These are phyloP conservation scores for Pseudocercospora macadamiae DNA, from an alignment of 2,329 filamentous ascomycete genomes.

Conservation along the genomic window DNA sequence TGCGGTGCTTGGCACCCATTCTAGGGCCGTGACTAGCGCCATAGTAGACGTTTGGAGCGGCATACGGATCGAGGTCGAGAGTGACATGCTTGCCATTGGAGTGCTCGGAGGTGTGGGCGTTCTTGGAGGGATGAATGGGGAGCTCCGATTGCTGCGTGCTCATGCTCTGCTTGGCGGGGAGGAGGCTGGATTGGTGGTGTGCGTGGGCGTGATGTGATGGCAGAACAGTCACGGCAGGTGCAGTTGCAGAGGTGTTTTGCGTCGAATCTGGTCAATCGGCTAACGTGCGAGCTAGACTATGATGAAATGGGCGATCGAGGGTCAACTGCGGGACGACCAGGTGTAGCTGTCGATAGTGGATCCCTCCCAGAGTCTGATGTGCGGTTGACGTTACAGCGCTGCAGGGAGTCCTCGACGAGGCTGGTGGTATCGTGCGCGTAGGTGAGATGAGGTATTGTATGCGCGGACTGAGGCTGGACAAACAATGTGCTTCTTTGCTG, in stretches of 20 bases:
- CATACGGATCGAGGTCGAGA: slow-evolving; percentile 57
- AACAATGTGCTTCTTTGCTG: neutral
- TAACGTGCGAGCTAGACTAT: neutral
- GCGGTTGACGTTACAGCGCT: neutral
- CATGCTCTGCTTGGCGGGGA: neutral
- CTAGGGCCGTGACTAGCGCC: slow-evolving; percentile 54
- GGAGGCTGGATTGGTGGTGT: neutral
- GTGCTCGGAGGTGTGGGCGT: no score
- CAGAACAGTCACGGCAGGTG: neutral
- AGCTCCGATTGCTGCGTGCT: neutral
- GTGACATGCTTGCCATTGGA: slow-evolving; percentile 17
- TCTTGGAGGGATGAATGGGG: neutral
- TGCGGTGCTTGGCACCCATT: slow-evolving; percentile 53
- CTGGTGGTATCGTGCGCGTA: neutral
- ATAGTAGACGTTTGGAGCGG: slow-evolving; percentile 63
- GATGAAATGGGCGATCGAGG: neutral
- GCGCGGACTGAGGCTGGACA: no score
- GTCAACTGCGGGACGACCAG: neutral
- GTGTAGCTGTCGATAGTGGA: neutral
- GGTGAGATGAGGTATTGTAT: no score
- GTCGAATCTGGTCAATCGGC: neutral
- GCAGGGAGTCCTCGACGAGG: neutral
- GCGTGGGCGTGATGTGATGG: neutral
- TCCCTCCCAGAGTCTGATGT: neutral
- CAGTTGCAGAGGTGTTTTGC: neutral